Base-by-base conservation (phyloP, 1,139 yeast species). In the Blastobotrys raffinosifermentans region DNA sequence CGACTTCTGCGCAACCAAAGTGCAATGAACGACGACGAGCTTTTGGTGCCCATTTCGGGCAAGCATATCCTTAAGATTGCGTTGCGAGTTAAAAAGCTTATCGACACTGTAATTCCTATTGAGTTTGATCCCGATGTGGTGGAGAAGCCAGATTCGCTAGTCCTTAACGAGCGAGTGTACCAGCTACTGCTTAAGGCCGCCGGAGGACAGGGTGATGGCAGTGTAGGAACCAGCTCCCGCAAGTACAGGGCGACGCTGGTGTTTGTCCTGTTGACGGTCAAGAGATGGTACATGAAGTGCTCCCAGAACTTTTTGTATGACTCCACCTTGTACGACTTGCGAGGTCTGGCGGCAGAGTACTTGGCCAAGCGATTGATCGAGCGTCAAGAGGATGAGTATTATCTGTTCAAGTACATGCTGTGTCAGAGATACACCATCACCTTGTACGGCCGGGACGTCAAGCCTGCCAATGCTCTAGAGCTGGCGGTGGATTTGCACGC, bases 401-500 rank as follows among this genome's bases (percentile, higher is more conserved):
- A 77, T 54, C 64, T 85, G 50, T 83, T 85, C 53, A 69, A 82
- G 51, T 80, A 82, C 31, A 72, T 86, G 77, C 67, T 86, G 31
- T 80, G 94, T 55, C 87, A 81, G 51, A 67, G 94, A 23, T 86
- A 80, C 61, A 64, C 75, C 19, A 77, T 85, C 46, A 74, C 73
- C 46, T 64, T 80, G 35, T 75, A 78, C 51, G 84, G 78, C 36
- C 68, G 60, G 20, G 89, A 81, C 49, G 60, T 77, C 2, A 64
- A 58, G 4, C 89, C 94, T 0, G 63, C 69, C 13, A 80, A 76
- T 58, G 94, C 87, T 0, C 64, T 86, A 49, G 96, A 86, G 55
- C 58, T 85, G 53, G 94, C 95, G 0, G 89, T 84, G 19, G 95
- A 86, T 56, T 75, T 79, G 73, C 95, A 86, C 52, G 76, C 85